Evolutionary conservation across 441 rosid species (phyloP), one percentile per base, ranked within the genome.

Genomic region (Isatis lusitanica): DNA sequence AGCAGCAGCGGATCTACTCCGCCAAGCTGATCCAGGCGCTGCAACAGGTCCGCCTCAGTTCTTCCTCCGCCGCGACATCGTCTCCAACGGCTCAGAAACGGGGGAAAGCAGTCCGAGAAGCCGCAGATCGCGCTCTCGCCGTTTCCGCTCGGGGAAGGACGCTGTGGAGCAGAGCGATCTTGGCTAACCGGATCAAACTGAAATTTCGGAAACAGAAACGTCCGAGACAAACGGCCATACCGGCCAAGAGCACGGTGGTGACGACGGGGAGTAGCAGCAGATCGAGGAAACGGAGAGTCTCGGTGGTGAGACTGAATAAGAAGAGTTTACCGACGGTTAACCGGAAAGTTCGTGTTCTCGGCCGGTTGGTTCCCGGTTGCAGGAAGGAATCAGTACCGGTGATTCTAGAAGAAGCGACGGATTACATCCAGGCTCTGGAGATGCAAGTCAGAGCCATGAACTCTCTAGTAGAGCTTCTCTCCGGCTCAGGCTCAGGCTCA

Each of bases 341-440:
- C 81, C 74, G 90, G 76, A 94, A 92, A 84, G 93, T 86, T 17
- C 84, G 88, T 52, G 75, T 85, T 15, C 93, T 94, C 5, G 96
- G 99, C 47, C 86, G 94, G 76, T 71, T 95, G 75, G 95, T 95
- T 55, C 99, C 99, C 16, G 99, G 99, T 69, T 95, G 99, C 82
- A 83, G 86, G 62, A 95, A 93, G 76, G 83, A 93, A 79, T 80
- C 95, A 0, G 75, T 95, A 68, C 96, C 96, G 44, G 88, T 92
- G 13, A 87, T 95, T 60, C 85, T 95, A 30, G 98, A 95, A 74
- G 99, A 95, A 80, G 96, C 95, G 0, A 87, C 96, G 0, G 99
- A 95, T 84, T 95, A 95, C 35, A 95, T 95, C 16, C 88, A 90
- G 13, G 99, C 99, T 47, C 74, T 92, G 68, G 96, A 95, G 94